phyloP scores from a whole-genome alignment of 257 asterid species.

The Catharanthus roseus region DNA sequence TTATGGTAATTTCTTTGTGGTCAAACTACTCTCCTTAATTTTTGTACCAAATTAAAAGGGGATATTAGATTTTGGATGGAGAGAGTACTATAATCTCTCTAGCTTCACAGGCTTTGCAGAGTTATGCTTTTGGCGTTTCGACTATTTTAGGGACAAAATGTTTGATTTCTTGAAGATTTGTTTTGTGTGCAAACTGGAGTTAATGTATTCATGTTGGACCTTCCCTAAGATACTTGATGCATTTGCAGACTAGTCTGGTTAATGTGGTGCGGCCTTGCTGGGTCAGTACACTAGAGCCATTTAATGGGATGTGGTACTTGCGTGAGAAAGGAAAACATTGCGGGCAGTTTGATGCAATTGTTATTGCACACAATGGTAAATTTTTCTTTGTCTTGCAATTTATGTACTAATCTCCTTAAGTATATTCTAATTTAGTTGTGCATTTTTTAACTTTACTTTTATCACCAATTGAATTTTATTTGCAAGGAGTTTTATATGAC shows the following conservation, averaged over 20 bases:
- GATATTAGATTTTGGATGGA: too few relatives aligned
- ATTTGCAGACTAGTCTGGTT: constrained; percentile 58
- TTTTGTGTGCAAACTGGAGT: neutral
- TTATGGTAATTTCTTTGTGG: too few relatives aligned
- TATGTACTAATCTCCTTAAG: neutral
- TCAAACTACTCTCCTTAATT: too few relatives aligned
- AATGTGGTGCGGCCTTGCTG: constrained; percentile 86
- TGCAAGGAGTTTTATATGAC: neutral
- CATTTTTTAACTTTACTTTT: neutral
- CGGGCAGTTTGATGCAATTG: constrained; percentile 84
- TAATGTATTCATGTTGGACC: neutral
- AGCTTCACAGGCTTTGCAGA: neutral
- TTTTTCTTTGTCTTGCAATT: neutral
- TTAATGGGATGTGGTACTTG: constrained; percentile 82
- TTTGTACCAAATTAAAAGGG: too few relatives aligned
- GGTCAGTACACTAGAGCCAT: constrained; percentile 81
- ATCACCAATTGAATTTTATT: neutral
- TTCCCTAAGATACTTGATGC: constrained; percentile 16
- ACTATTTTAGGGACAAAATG: neutral
- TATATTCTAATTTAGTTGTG: neutral
- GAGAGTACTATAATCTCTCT: neutral
- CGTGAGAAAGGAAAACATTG: constrained; percentile 80
- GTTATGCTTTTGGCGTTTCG: neutral
- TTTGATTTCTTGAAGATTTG: neutral
- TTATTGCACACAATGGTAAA: constrained; percentile 92